phyloP scores from a whole-genome alignment of 108 stramenopile genomes.

The Nitzschia sp. region DNA sequence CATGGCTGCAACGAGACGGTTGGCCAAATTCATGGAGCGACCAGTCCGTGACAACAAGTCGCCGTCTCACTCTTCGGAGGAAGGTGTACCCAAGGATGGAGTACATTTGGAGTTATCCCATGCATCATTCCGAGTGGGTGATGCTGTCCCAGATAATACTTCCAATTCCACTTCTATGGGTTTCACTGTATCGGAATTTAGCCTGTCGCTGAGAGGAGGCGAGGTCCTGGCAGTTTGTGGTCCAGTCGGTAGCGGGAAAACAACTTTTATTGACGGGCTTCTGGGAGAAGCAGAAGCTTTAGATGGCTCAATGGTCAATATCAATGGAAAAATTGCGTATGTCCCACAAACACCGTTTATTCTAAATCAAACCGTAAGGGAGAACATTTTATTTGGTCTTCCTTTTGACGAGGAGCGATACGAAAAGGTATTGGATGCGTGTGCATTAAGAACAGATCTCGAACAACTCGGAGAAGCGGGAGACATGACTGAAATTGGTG shows the following conservation, averaged over 20 bases:
- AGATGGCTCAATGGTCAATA: neutral
- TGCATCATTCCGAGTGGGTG: slow-evolving; percentile 24
- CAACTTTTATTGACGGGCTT: slow-evolving; percentile 70
- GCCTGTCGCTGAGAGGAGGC: slow-evolving; percentile 47
- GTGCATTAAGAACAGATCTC: slow-evolving; percentile 76
- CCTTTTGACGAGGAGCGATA: slow-evolving; percentile 56
- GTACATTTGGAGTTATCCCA: slow-evolving; percentile 5
- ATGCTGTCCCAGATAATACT: neutral
- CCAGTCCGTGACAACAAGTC: slow-evolving; percentile 7
- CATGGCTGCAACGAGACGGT: slow-evolving; percentile 44
- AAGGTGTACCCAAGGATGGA: neutral
- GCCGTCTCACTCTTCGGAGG: neutral
- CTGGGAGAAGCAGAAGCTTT: slow-evolving; percentile 70
- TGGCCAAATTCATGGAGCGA: slow-evolving; percentile 49
- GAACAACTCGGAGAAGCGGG: slow-evolving; percentile 46
- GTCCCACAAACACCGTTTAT: slow-evolving; percentile 91
- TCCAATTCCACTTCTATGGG: neutral
- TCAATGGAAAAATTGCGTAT: slow-evolving; percentile 71
- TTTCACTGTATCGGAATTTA: slow-evolving; percentile 48
- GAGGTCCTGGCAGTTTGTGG: slow-evolving; percentile 66
- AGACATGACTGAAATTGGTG: slow-evolving; percentile 86
- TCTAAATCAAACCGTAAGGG: slow-evolving; percentile 79
- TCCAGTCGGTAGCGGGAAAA: slow-evolving; percentile 86
- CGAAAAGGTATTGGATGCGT: slow-evolving; percentile 64
- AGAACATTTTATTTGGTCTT: slow-evolving; percentile 83